Evolutionary conservation across 352 stramenopile species (phyloP), one percentile per base, ranked within the genome.

Genomic region (Phytophthora capsici): DNA sequence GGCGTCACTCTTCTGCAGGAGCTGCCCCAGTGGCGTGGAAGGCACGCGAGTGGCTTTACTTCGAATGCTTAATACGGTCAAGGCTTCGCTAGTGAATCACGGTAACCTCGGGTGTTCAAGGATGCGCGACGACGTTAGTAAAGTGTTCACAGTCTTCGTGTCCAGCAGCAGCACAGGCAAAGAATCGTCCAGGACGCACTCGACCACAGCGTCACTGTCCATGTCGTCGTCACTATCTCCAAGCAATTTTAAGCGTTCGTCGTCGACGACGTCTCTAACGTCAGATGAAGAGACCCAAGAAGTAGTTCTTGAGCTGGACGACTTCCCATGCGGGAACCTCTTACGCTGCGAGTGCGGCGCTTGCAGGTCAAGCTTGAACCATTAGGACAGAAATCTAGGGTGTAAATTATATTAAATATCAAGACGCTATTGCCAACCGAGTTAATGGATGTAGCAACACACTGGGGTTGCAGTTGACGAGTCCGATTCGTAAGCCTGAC

Each of bases 11-110:
- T 78, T 84, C 61, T 69, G 70, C 40, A 41, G 55, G 30, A 66
- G 57, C 38, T 73, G 66, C 23, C 62, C 66, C 19, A 60, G 40
- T 12, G 64, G 64, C 17, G 69, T 77, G 17, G 64, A 77, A 46
- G 64, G 53, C 38, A 72, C 54, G 8, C 64, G 64, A 28, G 57
- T 71, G 13, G 69, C 69, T 19, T 28, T 77, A 19, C 34, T 77
- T 34, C 54, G 65, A 7, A 72, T 77, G 64, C 58, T 77, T 25
- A 77, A 68, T 30, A 78, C 70, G 13, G 56, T 79, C 1, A 73
- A 79, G 43, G 44, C 66, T 16, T 75, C 63, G 10, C 57, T 79
- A 16, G 61, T 78, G 36, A 78, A 78, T 52, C 70, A 66, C 43
- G 66, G 70, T 32, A 78, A 78, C 47, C 66, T 75, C 51, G 51